Percentiles rank a stretch among this genome's conserved stretches.
Evolutionary conservation across 805 yeast genomes (phyloP).

Genomic region (Teunomyces panamensis): DNA sequence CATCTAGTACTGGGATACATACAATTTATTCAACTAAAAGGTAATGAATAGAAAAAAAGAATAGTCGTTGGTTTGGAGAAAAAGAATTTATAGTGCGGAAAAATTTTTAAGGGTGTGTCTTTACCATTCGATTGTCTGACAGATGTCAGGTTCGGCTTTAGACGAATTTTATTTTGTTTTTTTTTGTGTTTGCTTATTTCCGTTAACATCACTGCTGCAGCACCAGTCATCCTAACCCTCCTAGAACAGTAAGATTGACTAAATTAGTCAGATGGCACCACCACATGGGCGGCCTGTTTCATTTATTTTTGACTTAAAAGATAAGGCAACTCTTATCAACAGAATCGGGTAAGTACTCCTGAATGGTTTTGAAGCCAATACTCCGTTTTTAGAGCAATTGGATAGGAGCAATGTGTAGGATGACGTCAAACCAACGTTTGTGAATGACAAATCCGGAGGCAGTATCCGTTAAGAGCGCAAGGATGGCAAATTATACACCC

Average conservation of each 20-base stretch:
- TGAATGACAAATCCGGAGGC: not conserved
- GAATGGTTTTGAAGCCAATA: too few relatives aligned
- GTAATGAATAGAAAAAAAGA: not conserved
- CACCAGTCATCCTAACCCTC: too few relatives aligned
- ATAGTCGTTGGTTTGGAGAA: too few relatives aligned
- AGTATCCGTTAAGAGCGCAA: not conserved
- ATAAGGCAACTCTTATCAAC: too few relatives aligned
- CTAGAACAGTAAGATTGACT: too few relatives aligned
- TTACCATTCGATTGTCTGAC: not conserved
- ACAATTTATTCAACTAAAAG: not conserved
- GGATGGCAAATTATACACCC: not conserved
- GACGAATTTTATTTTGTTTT: not conserved
- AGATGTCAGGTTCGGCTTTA: not conserved
- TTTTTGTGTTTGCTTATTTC: not conserved
- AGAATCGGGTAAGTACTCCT: too few relatives aligned
- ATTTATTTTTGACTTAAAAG: too few relatives aligned
- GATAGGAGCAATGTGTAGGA: too few relatives aligned
- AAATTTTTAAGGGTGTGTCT: not conserved
- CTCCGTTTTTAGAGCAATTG: too few relatives aligned
- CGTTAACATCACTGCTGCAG: too few relatives aligned
- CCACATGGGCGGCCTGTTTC: too few relatives aligned
- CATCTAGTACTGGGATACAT: conserved; percentile 10
- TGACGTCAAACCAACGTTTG: not conserved
- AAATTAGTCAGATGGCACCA: too few relatives aligned
- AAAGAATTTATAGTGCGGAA: not conserved